Evolutionary conservation across 2,329 filamentous ascomycete genomes (phyloP).

Genomic region (Venturia aucupariae): DNA sequence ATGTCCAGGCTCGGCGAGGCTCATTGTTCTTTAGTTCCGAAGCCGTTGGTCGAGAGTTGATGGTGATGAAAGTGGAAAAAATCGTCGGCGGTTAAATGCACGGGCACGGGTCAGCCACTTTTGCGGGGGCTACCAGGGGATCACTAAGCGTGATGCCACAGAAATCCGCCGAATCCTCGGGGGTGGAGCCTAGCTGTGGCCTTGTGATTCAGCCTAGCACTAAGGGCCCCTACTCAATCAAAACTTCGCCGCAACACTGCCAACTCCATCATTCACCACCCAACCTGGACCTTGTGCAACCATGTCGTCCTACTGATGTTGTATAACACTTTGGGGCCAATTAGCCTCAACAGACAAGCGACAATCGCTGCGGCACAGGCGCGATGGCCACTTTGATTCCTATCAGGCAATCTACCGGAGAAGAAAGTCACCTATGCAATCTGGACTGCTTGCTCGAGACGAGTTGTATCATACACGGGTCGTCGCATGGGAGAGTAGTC

Average conservation of each 20-base stretch:
- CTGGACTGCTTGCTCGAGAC: not conserved
- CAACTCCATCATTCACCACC: constrained; percentile 1
- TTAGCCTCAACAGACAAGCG: not conserved
- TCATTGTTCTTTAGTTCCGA: not conserved
- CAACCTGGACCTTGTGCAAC: not conserved
- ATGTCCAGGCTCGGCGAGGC: not conserved
- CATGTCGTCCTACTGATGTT: not conserved
- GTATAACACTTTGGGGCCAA: not conserved
- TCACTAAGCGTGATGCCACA: not conserved
- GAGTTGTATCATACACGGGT: not conserved
- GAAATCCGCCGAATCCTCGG: not conserved
- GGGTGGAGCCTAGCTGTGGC: constrained; percentile 1
- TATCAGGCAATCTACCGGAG: not conserved
- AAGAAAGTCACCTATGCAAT: not conserved
- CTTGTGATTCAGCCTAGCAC: not conserved
- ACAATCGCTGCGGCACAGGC: not conserved
- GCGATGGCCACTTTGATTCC: not conserved
- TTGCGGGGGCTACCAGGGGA: not conserved
- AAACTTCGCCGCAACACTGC: not conserved
- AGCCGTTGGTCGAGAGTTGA: not conserved
- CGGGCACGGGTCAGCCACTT: not conserved
- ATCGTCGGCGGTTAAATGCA: not conserved
- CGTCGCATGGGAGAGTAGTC: not conserved
- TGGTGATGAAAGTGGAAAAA: not conserved
- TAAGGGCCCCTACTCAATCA: not conserved